A percentile compares a stretch with the other conserved stretches of the same genome.
Evolutionary conservation across 2,329 filamentous ascomycete genomes (phyloP).

Genomic region (Fusarium odoratissimum): DNA sequence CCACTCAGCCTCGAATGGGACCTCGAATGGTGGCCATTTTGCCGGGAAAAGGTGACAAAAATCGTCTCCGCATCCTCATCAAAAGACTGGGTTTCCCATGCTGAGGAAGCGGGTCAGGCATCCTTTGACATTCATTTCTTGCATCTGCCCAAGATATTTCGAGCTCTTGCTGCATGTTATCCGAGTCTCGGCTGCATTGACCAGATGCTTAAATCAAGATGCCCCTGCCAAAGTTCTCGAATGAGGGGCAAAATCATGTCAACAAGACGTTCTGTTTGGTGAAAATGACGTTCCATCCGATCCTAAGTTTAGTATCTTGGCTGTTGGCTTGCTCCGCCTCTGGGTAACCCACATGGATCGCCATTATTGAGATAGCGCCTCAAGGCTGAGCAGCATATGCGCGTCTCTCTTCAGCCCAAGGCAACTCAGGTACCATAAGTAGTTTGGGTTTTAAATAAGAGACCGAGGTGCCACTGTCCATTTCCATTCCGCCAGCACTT

Average conservation of each 20-base stretch:
- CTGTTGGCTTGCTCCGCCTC: slow-evolving; percentile 31
- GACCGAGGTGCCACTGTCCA: slow-evolving; percentile 21
- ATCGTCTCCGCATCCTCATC: not conserved
- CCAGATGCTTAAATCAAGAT: slow-evolving; percentile 23
- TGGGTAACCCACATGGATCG: slow-evolving; percentile 33
- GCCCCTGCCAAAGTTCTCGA: slow-evolving; percentile 13
- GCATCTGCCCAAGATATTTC: not conserved
- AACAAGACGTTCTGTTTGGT: slow-evolving; percentile 8
- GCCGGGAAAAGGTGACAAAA: slow-evolving; percentile 2
- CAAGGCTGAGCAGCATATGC: slow-evolving; percentile 37
- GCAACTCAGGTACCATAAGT: slow-evolving; percentile 7
- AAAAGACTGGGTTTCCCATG: not conserved
- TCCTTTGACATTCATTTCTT: slow-evolving; percentile 3
- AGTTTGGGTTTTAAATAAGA: slow-evolving; percentile 25
- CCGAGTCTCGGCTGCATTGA: slow-evolving; percentile 10
- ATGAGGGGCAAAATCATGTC: slow-evolving; percentile 12
- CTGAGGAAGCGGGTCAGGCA: slow-evolving; percentile 19
- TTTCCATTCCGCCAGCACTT: slow-evolving; percentile 10
- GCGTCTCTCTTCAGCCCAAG: slow-evolving; percentile 21
- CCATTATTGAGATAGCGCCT: slow-evolving; percentile 29
- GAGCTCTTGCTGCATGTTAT: slow-evolving; percentile 4
- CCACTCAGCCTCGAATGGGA: slow-evolving; percentile 10
- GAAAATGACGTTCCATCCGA: slow-evolving; percentile 33
- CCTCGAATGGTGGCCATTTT: slow-evolving; percentile 1
- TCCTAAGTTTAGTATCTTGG: slow-evolving; percentile 11